Percentiles rank a stretch among this genome's conserved stretches.
Conservation (phyloP, 352 stramenopile species). For the Phytophthora podocarpi region DNA sequence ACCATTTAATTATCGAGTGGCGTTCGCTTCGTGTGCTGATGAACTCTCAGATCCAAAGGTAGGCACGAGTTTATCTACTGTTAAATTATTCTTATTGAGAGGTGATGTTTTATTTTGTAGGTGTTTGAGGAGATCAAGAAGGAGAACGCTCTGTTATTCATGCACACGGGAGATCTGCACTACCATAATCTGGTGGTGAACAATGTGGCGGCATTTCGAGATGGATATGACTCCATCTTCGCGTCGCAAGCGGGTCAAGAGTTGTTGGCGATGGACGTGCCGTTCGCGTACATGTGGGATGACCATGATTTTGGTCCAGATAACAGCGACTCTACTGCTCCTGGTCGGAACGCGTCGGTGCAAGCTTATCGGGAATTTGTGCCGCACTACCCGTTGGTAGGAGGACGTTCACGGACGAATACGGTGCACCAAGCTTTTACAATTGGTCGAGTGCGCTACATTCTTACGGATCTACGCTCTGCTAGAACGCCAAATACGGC, state of each 20-base stretch:
- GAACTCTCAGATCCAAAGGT: constrained; percentile 76
- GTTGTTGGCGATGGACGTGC: constrained; percentile 85
- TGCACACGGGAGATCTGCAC: constrained; percentile 90
- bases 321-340: constrained; percentile 85
- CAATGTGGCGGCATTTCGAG: constrained; percentile 58
- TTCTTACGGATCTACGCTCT: constrained; percentile 85
- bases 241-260: constrained; percentile 63
- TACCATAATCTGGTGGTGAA: constrained; percentile 86
- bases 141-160: constrained; percentile 81
- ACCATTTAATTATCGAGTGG: constrained; percentile 69
- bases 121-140: constrained; percentile 65
- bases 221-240: constrained; percentile 77
- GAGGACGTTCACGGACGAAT: constrained; percentile 39
- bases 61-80: neutral
- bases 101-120: constrained; percentile 23
- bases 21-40: constrained; percentile 84
- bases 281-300: constrained; percentile 91
- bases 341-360: constrained; percentile 69
- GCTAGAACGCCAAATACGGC: constrained; percentile 70
- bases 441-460: constrained; percentile 82
- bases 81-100: constrained; percentile 20
- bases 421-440: constrained; percentile 85
- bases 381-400: constrained; percentile 68
- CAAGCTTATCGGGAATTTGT: constrained; percentile 84
- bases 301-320: constrained; percentile 91